phyloP scores from a whole-genome alignment of 2,329 filamentous ascomycete species.

The Verticillium alfalfae region DNA sequence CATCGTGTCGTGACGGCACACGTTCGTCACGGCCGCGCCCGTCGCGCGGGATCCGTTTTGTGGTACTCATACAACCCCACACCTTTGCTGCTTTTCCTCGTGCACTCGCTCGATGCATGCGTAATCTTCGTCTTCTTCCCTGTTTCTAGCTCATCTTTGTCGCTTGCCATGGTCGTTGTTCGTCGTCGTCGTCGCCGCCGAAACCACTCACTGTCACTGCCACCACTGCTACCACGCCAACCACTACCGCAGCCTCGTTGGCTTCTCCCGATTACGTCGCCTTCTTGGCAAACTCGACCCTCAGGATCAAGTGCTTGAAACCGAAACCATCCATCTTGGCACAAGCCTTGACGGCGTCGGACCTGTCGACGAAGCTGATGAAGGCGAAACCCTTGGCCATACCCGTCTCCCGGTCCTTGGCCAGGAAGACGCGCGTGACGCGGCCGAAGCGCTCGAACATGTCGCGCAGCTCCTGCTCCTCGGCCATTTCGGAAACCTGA shows the following conservation, averaged over 20 bases:
- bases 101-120: too few relatives aligned
- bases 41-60: background rate
- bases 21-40: background rate
- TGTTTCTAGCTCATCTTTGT: too few relatives aligned
- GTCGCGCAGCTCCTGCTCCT: constrained; percentile 90
- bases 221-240: too few relatives aligned
- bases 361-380: constrained; percentile 89
- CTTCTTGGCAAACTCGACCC: constrained; percentile 85
- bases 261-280: constrained; percentile 27
- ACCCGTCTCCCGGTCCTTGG: constrained; percentile 94
- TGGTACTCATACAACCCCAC: background rate
- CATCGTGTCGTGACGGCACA: background rate
- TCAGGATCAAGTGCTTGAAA: constrained; percentile 81
- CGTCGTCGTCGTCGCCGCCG: background rate
- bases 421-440: constrained; percentile 94
- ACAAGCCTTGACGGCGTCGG: constrained; percentile 86
- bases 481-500: constrained; percentile 92
- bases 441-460: constrained; percentile 98
- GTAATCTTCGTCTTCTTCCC: too few relatives aligned
- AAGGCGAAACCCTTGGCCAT: constrained; percentile 98
- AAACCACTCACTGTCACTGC: too few relatives aligned
- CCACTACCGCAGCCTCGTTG: background rate
- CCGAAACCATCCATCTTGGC: constrained; percentile 97
- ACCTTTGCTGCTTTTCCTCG: background rate
- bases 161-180: too few relatives aligned